Base-by-base conservation (phyloP, 805 yeast species). In the Starmerella sp. region DNA sequence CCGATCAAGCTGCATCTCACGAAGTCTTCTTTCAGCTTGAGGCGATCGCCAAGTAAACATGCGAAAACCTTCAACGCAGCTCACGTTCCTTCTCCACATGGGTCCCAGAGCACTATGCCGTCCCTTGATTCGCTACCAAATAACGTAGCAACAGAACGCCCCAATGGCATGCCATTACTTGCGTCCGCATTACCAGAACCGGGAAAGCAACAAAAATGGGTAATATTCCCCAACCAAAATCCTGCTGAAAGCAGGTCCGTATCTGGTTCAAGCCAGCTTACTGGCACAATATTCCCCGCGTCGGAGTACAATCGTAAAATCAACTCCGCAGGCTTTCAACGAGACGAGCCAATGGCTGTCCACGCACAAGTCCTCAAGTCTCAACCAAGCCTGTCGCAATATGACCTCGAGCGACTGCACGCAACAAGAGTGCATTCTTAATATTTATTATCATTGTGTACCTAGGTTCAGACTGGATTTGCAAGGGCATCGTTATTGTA, bases 291-390 rank as follows among this genome's bases (percentile, higher is more conserved):
- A 1, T 63, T 63, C 49, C 63, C 63, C 1, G 65, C 65, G 1
- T 54, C 66, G 1, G 65, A 63, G 51, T 63, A 62, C 51, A 63
- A 63, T 46, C 58, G 61, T 4, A 60, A 59, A 31, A 55, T 63
- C 48, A 62, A 62, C 48, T 60, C 62, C 9, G 63, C 64, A 1
- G 66, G 66, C 13, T 63, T 63, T 48, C 56, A 60, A 32, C 51
- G 55, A 6, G 65, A 63, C 41, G 66, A 63, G 55, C 65, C 66
- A 13, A 52, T 51, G 31, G 61, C 65, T 6, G 49, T 55, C 6
- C 51, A 49, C n/a, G 48, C 49, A 7, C 44, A 48, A 46, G 15
- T 46, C 42, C 32, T 52, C 22, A 53, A 53, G 15, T 31, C 42
- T 7, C 45, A 46, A 17, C 49, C 54, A 5, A 51, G 54, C 3